These are phyloP conservation scores for Mycosarcoma maydis DNA, from an alignment of 1,284 basidiomycete genomes.

Conservation along the genomic window DNA sequence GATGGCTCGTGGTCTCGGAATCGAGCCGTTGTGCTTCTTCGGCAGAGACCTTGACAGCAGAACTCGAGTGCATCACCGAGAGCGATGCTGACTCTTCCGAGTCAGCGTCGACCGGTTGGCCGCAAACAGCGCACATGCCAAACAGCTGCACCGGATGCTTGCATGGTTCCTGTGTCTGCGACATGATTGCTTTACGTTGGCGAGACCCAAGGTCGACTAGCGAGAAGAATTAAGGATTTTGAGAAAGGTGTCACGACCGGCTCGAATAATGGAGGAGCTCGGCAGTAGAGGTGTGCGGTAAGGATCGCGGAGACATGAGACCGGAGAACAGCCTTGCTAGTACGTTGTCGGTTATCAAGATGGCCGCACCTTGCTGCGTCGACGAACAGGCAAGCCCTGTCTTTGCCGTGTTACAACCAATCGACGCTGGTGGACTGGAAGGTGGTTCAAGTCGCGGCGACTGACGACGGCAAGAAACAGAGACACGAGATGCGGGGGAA, in stretches of 20 bases:
- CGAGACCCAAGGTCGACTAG: background rate
- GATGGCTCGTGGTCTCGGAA: conserved; percentile 78
- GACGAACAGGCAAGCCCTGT: no score
- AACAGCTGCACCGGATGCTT: conserved; percentile 91
- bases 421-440: background rate
- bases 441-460: background rate
- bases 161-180: conserved; percentile 69
- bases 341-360: no score
- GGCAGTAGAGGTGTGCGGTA: background rate
- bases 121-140: conserved; percentile 91
- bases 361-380: no score
- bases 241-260: conserved; percentile 13
- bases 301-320: conserved; percentile 20
- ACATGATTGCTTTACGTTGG: conserved; percentile 6
- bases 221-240: background rate
- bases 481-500: conserved; percentile 5
- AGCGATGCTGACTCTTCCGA: conserved; percentile 36
- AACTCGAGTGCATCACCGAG: conserved; percentile 60
- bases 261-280: conserved; percentile 4
- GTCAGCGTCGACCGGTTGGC: conserved; percentile 85
- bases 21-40: conserved; percentile 87
- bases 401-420: background rate
- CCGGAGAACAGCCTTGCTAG: no score
- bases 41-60: conserved; percentile 59
- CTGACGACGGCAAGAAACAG: no score